Evolutionary conservation across 176 grass and related monocot genomes (phyloP).

Genomic region (Ampelocalamus luodianensis): DNA sequence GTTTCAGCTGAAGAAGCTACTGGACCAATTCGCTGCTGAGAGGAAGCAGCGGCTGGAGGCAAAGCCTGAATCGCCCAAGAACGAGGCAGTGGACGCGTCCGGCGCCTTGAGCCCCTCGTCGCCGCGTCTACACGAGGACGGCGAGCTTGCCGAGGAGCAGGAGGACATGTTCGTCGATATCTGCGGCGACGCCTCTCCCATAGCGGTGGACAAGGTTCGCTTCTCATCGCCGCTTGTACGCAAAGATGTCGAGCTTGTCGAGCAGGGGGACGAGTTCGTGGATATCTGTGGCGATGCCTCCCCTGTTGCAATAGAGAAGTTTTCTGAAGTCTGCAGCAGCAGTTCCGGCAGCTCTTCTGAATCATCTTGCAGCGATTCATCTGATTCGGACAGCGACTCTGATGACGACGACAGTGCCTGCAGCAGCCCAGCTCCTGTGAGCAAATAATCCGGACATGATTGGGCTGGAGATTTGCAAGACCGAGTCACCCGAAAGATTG

Average conservation of each 20-base stretch:
- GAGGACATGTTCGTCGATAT: not conserved
- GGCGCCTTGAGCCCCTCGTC: not conserved
- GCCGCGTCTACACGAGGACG: not conserved
- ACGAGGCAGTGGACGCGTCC: not conserved
- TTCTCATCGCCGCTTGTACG: not conserved
- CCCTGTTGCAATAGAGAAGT: not conserved
- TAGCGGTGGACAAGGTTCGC: too few relatives aligned
- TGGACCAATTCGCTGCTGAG: not conserved
- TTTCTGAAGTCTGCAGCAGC: not conserved
- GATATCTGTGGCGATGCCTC: not conserved
- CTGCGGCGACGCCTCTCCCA: not conserved
- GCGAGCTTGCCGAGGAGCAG: not conserved
- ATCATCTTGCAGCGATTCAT: constrained; percentile 1
- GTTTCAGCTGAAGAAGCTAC: too few relatives aligned
- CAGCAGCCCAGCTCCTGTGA: not conserved
- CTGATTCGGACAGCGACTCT: not conserved
- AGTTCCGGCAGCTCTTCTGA: not conserved
- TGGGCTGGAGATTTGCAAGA: too few relatives aligned
- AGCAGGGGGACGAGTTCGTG: not conserved
- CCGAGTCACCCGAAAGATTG: too few relatives aligned
- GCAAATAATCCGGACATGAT: too few relatives aligned
- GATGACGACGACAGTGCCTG: not conserved
- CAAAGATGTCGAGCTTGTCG: not conserved
- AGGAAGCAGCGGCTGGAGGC: not conserved
- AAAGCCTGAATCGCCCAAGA: not conserved